phyloP scores from a whole-genome alignment of 148 eudicot species.

The Suaeda aralocaspica region DNA sequence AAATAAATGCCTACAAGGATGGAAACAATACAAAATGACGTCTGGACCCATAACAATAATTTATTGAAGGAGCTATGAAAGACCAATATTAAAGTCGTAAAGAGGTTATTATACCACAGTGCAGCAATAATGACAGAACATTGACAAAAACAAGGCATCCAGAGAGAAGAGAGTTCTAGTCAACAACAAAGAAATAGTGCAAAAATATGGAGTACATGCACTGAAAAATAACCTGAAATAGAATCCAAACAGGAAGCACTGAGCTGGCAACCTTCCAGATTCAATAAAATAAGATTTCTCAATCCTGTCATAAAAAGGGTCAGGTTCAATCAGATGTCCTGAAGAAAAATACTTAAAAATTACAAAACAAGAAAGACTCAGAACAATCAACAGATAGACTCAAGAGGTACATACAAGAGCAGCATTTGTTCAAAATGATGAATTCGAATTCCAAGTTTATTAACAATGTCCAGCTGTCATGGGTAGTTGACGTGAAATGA shows the following conservation, averaged over 20 bases:
- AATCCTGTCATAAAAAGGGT: constrained; percentile 23
- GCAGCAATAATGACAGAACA: not conserved
- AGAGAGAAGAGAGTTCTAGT: not conserved
- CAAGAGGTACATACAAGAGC: not conserved
- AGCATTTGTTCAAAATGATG: too few relatives aligned
- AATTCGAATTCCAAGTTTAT: too few relatives aligned
- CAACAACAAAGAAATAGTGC: not conserved
- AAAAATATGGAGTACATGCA: not conserved
- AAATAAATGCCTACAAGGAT: not conserved
- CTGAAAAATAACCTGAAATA: constrained; percentile 23
- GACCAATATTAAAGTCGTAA: not conserved
- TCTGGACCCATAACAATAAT: not conserved
- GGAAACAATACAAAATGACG: not conserved
- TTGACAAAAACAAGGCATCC: not conserved
- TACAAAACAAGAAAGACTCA: not conserved
- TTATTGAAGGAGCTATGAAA: not conserved
- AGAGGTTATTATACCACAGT: not conserved
- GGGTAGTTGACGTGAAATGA: too few relatives aligned
- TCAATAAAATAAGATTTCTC: constrained; percentile 34
- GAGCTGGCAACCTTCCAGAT: constrained; percentile 39
- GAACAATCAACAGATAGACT: not conserved
- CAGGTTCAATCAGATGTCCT: not conserved
- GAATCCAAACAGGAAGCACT: constrained; percentile 38
- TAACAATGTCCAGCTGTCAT: too few relatives aligned
- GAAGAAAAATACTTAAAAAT: not conserved